These are phyloP conservation scores for Peniophora sp. DNA, from an alignment of 1,284 basidiomycete genomes.

Conservation along the genomic window DNA sequence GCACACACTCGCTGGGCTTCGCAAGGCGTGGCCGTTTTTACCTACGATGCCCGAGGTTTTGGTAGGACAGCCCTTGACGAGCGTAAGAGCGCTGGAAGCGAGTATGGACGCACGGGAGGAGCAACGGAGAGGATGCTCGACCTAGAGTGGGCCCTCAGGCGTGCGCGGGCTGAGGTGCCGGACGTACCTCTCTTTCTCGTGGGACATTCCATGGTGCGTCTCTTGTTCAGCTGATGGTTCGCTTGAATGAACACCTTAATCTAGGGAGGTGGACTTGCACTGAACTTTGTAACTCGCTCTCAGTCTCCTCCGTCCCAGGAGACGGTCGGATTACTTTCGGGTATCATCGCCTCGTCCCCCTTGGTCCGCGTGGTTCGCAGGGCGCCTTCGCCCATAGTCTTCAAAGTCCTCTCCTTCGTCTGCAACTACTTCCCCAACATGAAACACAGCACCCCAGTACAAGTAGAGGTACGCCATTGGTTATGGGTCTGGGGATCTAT, in stretches of 20 bases:
- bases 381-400: conserved; percentile 45
- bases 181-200: conserved; percentile 64
- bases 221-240: not conserved
- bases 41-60: conserved; percentile 84
- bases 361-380: conserved; percentile 49
- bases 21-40: conserved; percentile 58
- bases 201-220: conserved; percentile 78
- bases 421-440: conserved; percentile 42
- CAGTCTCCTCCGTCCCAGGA: conserved; percentile 29
- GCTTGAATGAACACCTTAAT: no score
- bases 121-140: conserved; percentile 65
- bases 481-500: not conserved
- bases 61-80: conserved; percentile 68
- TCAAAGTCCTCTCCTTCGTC: conserved; percentile 34
- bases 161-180: conserved; percentile 36
- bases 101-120: conserved; percentile 59
- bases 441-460: conserved; percentile 53
- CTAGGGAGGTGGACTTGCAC: conserved; percentile 60
- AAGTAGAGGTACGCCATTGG: conserved; percentile 38
- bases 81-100: conserved; percentile 36
- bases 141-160: conserved; percentile 57
- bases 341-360: conserved; percentile 65
- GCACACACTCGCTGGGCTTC: conserved; percentile 56
- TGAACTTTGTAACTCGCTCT: conserved; percentile 50
- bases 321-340: conserved; percentile 43